Evolutionary conservation across 2,329 filamentous ascomycete species (phyloP), one percentile per base, ranked within the genome.

Genomic region (Ophiostoma pallidulum): DNA sequence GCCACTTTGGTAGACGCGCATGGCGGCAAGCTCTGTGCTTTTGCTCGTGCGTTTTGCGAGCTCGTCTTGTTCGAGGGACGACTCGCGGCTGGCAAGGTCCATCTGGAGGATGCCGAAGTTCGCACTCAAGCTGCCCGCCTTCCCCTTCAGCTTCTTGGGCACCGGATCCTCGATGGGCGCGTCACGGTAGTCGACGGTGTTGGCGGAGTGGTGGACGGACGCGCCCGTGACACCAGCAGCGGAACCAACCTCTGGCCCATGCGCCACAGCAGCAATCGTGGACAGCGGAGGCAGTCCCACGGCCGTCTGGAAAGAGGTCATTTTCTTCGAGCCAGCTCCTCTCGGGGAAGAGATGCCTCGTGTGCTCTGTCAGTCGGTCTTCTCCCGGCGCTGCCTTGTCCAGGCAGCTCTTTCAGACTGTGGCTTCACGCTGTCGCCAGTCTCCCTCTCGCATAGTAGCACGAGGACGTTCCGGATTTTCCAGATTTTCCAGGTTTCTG

Each of bases 21-120:
- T 74, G 31, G 78, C 78, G 35, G 77, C 75, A 45, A 74, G 67
- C 39, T 73, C 75, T 12, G 78, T 81, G 54, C 69, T 74, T 58
- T 82, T 77, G 57, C 78, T 82, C 12, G 76, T 74, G 43, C 75
- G 72, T 59, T 80, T 78, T 6, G 77, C 77, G 39, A 75, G 71
- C 44, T 72, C 71, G 57, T 74, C 69, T 41, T 74, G 66, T 35
- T 71, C 66, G 43, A 71, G 64, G 0, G 47, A 33, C 33, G 70
- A 68, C 49, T 71, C 68, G 52, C 63, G 58, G 63, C 67, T 48
- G 64, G 65, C 19, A 58, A 76, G 65, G 29, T 73, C 70, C 66
- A 82, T 79, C 48, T 80, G 75, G 71, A 82, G 79, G 35, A 82
- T 75, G 39, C 70, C 67, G 59, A 82, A 82, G 54, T 79, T 80